Evolutionary conservation across 345 rosid species (phyloP), one percentile per base, ranked within the genome.

Genomic region (Crucihimalaya himalaica): DNA sequence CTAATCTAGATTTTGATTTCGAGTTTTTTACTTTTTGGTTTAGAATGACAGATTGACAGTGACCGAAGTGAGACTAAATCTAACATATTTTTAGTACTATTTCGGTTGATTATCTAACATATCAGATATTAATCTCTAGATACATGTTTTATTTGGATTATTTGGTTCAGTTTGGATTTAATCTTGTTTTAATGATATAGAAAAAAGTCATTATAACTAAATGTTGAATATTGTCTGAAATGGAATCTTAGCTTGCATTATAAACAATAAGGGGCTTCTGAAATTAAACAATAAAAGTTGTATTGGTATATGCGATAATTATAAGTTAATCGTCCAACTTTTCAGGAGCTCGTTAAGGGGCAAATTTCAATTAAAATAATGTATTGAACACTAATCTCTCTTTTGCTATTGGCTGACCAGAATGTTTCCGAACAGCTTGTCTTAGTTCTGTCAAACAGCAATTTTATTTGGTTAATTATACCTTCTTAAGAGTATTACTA

Each of bases 261-360:
- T 54, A 34, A 72, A 63, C 27, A 29, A 54, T 54, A 55, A 55
- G 2, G 66, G 23, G 48, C 13, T 21, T 55, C 52, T 66, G 15
- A 74, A 58, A 27, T 12, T 47, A 66, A 57, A 57, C 25, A 55
- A 18, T 13, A 46, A 4, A 32, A 14, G 13, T 5, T 43, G 32
- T 45, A 21, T 66, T 50, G 61, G 54, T 58, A 20, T 50, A 29
- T 39, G 48, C 68, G 61, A 60, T 61, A 62, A 40, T 51, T 20
- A 60, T 51, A 51, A 68, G 63, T 52, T 61, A 62, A 62, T 76
- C 70, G 27, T 76, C 79, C 79, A 76, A 69, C 70, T 76, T 62
- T 69, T 54, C 43, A 76, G 79, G 79, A 68, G 58, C 70, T 52
- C 63, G 21, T 51, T 53, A 51, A 74, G 55, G 68, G 56, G 68